A percentile compares a stretch with the other conserved stretches of the same genome.
These are phyloP conservation scores for Jimgerdemannia flammicorona DNA, from an alignment of 192 early-diverging fungal species.

Conservation along the genomic window DNA sequence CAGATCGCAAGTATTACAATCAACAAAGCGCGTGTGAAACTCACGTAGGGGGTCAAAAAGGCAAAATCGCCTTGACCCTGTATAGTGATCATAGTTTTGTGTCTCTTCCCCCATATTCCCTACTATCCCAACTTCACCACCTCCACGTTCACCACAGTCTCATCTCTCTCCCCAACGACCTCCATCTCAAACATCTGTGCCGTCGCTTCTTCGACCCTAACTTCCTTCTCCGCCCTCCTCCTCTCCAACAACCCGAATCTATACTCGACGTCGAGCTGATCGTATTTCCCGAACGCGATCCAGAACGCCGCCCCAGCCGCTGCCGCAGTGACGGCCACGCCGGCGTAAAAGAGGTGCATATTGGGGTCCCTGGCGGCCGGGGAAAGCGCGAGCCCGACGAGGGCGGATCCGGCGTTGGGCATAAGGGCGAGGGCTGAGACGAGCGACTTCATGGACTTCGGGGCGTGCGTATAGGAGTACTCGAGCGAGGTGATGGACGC, in stretches of 20 bases:
- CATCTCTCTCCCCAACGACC: no score
- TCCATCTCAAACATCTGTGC: no score
- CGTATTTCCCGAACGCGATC: constrained; percentile 53
- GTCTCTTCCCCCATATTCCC: no score
- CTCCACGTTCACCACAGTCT: no score
- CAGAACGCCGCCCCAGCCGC: constrained; percentile 41
- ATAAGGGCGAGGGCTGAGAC: constrained; percentile 58
- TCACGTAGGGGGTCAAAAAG: no score
- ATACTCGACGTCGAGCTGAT: constrained; percentile 32
- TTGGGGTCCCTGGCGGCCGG: constrained; percentile 48
- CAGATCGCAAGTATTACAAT: no score
- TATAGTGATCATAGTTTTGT: no score
- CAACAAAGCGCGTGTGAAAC: no score
- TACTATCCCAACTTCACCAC: no score
- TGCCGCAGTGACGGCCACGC: constrained; percentile 34
- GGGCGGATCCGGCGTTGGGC: constrained; percentile 53
- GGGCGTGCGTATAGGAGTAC: constrained; percentile 60
- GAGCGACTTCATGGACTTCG: constrained; percentile 57
- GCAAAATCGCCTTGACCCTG: no score
- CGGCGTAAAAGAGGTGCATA: constrained; percentile 51
- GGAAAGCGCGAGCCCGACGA: constrained; percentile 56
- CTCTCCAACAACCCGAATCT: constrained; percentile 12
- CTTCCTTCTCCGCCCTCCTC: no score
- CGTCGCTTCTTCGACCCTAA: no score
- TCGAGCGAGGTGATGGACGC: constrained; percentile 65